Conservation (phyloP, 176 grass and related monocot genomes). For the Neostapfia colusana region DNA sequence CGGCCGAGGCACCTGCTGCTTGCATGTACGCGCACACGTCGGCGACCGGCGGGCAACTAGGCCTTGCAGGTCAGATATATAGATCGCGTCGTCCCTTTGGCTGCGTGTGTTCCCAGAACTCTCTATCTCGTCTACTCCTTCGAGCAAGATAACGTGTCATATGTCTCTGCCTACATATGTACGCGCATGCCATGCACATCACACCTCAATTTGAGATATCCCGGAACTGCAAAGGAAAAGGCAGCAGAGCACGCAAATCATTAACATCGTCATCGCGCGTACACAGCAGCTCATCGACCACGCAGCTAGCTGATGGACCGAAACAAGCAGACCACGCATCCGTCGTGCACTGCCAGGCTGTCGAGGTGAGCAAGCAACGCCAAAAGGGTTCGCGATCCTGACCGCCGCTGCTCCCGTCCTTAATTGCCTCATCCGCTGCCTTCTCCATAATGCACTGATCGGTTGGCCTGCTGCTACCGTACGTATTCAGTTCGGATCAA, state of each 20-base stretch:
- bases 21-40: neutral
- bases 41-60: too few relatives aligned
- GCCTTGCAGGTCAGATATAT: too few relatives aligned
- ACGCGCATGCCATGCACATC: neutral
- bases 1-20: neutral
- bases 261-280: neutral
- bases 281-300: neutral
- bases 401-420: neutral
- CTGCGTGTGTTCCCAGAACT: too few relatives aligned
- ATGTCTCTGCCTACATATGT: too few relatives aligned
- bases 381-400: neutral
- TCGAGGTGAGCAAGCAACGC: neutral
- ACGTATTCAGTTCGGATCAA: too few relatives aligned
- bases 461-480: neutral
- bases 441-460: neutral
- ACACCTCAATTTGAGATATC: neutral
- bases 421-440: neutral
- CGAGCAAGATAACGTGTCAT: too few relatives aligned
- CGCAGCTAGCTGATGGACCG: neutral
- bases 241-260: constrained; percentile 5
- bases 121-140: too few relatives aligned
- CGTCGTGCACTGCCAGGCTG: neutral
- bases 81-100: too few relatives aligned
- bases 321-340: constrained; percentile 16
- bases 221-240: neutral